Evolutionary conservation across 2,329 filamentous ascomycete genomes (phyloP).

Genomic region (Lachnellula willkommii): DNA sequence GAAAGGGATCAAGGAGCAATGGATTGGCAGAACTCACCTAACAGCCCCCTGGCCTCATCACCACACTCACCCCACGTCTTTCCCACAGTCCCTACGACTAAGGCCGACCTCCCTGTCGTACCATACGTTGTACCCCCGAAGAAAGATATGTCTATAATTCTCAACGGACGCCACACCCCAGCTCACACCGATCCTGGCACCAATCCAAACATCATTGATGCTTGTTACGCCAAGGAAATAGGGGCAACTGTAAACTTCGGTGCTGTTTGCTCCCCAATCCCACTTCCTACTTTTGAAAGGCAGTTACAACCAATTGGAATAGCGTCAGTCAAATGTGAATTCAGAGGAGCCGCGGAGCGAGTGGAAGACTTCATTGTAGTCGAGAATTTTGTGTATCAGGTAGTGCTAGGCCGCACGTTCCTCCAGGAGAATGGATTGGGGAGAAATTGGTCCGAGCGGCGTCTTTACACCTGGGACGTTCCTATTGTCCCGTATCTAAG

Average conservation of each 20-base stretch:
- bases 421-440: background rate
- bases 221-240: background rate
- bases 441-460: background rate
- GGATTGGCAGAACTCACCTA: too few relatives aligned
- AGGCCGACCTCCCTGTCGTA: background rate
- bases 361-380: background rate
- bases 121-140: background rate
- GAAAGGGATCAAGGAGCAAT: background rate
- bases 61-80: background rate
- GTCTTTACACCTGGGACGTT: background rate
- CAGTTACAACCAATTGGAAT: background rate
- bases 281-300: background rate
- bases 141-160: background rate
- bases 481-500: background rate
- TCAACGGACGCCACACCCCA: background rate
- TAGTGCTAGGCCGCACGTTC: slow-evolving; percentile 2
- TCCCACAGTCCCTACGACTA: background rate
- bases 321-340: background rate
- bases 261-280: background rate
- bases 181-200: background rate
- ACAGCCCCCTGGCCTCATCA: background rate
- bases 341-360: background rate
- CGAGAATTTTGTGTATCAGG: slow-evolving; percentile 2
- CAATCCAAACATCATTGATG: background rate
- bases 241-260: background rate